phyloP scores from a whole-genome alignment of 768 basidiomycete species.

The Lenzites betulinus region DNA sequence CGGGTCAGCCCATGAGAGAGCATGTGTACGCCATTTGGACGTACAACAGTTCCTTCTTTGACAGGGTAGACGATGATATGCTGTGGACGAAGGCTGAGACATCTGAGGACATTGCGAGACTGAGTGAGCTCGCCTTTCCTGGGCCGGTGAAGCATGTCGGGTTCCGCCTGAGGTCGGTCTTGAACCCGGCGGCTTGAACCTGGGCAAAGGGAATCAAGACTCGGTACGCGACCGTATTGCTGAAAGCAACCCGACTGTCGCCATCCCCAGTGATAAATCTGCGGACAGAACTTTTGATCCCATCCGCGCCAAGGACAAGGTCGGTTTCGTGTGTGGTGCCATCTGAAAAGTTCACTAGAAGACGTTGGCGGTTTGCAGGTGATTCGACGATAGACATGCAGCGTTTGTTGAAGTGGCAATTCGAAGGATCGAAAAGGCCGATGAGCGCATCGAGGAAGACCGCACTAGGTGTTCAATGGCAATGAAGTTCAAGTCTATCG shows the following conservation, averaged over 20 bases:
- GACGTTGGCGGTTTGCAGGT: slow-evolving; percentile 16
- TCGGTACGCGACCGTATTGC: slow-evolving; percentile 51
- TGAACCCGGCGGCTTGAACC: slow-evolving; percentile 44
- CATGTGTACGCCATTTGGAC: not conserved
- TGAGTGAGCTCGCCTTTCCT: slow-evolving; percentile 28
- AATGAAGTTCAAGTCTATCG: too few species aligned
- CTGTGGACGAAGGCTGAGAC: slow-evolving; percentile 29
- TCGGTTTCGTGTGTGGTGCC: slow-evolving; percentile 48
- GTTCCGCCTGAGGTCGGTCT: slow-evolving; percentile 37
- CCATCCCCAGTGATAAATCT: slow-evolving; percentile 36
- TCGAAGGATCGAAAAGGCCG: slow-evolving; percentile 42
- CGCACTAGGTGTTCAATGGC: slow-evolving; percentile 34
- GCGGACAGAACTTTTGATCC: slow-evolving; percentile 42
- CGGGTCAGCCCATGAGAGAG: not conserved
- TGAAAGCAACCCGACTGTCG: slow-evolving; percentile 37
- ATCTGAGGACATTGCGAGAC: not conserved
- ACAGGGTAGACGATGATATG: slow-evolving; percentile 57
- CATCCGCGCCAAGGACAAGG: slow-evolving; percentile 47
- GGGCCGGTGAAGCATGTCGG: slow-evolving; percentile 47
- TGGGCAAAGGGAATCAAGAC: slow-evolving; percentile 44
- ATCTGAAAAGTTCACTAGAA: slow-evolving; percentile 48
- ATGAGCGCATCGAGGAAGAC: slow-evolving; percentile 52
- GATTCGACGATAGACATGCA: slow-evolving; percentile 31
- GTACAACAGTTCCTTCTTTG: slow-evolving; percentile 42
- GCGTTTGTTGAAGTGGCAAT: slow-evolving; percentile 53